These are phyloP conservation scores for Vitellaria paradoxa DNA, from an alignment of 179 eudicot genomes.

Conservation along the genomic window DNA sequence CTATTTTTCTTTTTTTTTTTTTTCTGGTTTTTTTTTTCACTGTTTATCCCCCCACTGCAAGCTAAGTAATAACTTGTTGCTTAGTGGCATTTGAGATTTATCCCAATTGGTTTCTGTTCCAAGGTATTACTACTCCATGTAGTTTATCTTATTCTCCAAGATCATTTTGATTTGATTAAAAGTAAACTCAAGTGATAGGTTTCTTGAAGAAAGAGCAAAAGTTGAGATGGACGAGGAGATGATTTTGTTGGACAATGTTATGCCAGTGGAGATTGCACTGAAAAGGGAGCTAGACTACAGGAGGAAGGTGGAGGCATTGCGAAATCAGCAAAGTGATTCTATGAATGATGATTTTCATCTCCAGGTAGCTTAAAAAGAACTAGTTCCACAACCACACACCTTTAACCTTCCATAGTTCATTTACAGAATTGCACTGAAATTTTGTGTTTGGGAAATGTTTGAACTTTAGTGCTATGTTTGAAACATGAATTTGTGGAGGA, in stretches of 20 bases:
- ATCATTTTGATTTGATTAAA: background rate
- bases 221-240: conserved; percentile 29
- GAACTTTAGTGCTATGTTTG: background rate
- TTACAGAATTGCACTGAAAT: background rate
- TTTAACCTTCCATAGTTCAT: background rate
- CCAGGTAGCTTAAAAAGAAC: conserved; percentile 14
- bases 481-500: no score
- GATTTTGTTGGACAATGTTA: conserved; percentile 28
- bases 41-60: no score
- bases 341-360: conserved; percentile 11
- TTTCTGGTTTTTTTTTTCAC: background rate
- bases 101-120: background rate
- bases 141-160: background rate
- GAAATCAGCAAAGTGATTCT: conserved; percentile 12
- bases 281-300: conserved; percentile 34
- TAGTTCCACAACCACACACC: background rate
- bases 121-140: background rate
- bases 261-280: conserved; percentile 35
- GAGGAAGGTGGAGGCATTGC: conserved; percentile 24
- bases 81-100: background rate
- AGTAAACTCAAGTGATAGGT: conserved; percentile 11
- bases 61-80: background rate
- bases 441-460: background rate
- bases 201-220: background rate
- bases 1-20: no score